phyloP scores from a whole-genome alignment of 1,284 basidiomycete genomes.

The Rhodotorula mucilaginosa region DNA sequence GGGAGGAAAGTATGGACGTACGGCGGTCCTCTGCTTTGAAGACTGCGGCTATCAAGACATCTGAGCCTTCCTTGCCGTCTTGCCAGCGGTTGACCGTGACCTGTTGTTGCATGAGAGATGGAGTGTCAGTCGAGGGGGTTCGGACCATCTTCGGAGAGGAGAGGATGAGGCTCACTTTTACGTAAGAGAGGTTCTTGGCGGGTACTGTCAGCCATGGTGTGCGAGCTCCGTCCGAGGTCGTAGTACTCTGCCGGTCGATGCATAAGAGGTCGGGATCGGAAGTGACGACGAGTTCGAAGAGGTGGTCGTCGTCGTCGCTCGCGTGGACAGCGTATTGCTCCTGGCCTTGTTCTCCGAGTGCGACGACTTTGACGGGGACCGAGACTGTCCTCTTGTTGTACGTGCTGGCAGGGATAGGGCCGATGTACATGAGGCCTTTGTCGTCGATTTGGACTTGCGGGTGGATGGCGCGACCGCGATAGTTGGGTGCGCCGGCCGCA shows the following conservation, averaged over 20 bases:
- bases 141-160: too few relatives aligned
- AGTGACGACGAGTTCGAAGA: neutral
- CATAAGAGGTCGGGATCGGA: too few relatives aligned
- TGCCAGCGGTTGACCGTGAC: slow-evolving; percentile 1
- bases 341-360: neutral
- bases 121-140: too few relatives aligned
- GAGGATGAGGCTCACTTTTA: neutral
- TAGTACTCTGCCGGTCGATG: neutral
- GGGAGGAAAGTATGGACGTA: neutral
- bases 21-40: neutral
- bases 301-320: neutral
- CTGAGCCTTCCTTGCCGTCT: neutral
- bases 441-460: neutral
- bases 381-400: neutral
- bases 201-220: neutral
- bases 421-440: neutral
- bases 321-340: neutral
- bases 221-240: neutral
- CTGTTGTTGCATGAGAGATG: neutral
- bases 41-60: neutral
- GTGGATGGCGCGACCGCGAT: too few relatives aligned
- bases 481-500: too few relatives aligned
- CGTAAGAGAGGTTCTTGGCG: neutral
- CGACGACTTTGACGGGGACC: neutral
- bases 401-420: neutral